Base-by-base conservation (phyloP, 108 stramenopile genomes). In the Schizochytrium sp. region DNA sequence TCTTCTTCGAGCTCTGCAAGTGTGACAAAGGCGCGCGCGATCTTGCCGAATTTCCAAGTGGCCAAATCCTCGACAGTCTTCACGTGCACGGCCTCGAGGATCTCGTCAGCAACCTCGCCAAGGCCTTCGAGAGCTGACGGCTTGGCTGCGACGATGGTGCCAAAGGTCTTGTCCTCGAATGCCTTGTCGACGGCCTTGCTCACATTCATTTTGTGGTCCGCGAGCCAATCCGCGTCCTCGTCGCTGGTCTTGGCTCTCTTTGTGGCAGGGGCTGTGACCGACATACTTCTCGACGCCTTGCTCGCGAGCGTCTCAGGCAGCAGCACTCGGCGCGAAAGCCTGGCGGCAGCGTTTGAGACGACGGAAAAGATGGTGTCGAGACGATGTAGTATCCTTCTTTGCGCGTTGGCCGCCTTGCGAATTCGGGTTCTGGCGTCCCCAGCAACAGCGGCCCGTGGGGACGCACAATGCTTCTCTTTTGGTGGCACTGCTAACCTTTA, bases 1-100 rank as follows among this genome's bases (percentile, higher is more conserved):
- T 29, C 57, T 23, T 41, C 59, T 60, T 93, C 93, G 12, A 88
- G 88, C 59, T 91, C 91, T 4, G 91, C 89, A 25, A 93, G 76
- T 41, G 87, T 87, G 25, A 44, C 48, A 44, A 93, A 28, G 14
- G 92, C 92, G 23, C 91, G 87, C 53, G 93, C 92, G 60, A 89
- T 48, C 14, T 58, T 48, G 71, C 72, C 92, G 51, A 60, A 93
- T 90, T 93, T 93, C 92, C 92, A 93, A 12, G 58, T 60, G 34
- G 92, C 93, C 41, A 93, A 83, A 19, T 93, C 87, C 58, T 47
- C 23, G 53, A 93, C 72, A 16, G 93, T 90, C 5, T 90, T 53
- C 6, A 91, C 57, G 76, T 53, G 48, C 19, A 83, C 48, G 25
- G 76, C 76, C 10, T 47, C 18, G n/a, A 83, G n/a, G 48, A 83